Evolutionary conservation across 2,329 filamentous ascomycete species (phyloP).

Genomic region (Corinectria fuckeliana): DNA sequence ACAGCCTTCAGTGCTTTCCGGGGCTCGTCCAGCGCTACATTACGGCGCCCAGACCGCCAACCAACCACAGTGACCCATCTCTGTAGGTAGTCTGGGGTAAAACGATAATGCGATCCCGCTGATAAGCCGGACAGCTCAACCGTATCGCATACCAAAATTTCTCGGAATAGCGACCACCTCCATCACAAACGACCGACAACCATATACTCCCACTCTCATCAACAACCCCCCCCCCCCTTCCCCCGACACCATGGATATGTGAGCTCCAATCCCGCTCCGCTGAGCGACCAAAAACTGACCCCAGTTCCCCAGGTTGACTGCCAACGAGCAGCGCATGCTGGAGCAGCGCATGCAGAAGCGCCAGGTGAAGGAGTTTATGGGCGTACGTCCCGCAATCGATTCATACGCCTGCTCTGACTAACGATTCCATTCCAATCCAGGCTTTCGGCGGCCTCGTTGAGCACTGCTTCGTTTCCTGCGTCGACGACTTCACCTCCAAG

Average conservation of each 20-base stretch:
- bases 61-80: no score
- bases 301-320: slow-evolving; percentile 62
- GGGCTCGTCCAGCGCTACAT: neutral
- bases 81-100: slow-evolving; percentile 34
- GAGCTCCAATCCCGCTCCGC: neutral
- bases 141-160: slow-evolving; percentile 38
- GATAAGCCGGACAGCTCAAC: slow-evolving; percentile 34
- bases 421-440: slow-evolving; percentile 27
- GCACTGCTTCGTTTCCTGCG: slow-evolving; percentile 94
- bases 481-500: slow-evolving; percentile 99
- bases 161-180: slow-evolving; percentile 24
- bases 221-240: slow-evolving; percentile 6
- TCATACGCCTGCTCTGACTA: neutral
- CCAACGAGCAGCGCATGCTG: slow-evolving; percentile 88
- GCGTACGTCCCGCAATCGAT: slow-evolving; percentile 64
- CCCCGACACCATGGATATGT: slow-evolving; percentile 42
- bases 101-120: slow-evolving; percentile 43
- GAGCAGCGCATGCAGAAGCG: slow-evolving; percentile 95
- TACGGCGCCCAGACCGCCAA: neutral
- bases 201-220: slow-evolving; percentile 13
- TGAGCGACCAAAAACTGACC: slow-evolving; percentile 12
- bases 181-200: slow-evolving; percentile 18
- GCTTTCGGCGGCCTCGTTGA: slow-evolving; percentile 62
- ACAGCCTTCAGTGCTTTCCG: neutral
- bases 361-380: slow-evolving; percentile 99